These are phyloP conservation scores for Eremothecium cymbalariae DNA, from an alignment of 1,139 yeast genomes.

Conservation along the genomic window DNA sequence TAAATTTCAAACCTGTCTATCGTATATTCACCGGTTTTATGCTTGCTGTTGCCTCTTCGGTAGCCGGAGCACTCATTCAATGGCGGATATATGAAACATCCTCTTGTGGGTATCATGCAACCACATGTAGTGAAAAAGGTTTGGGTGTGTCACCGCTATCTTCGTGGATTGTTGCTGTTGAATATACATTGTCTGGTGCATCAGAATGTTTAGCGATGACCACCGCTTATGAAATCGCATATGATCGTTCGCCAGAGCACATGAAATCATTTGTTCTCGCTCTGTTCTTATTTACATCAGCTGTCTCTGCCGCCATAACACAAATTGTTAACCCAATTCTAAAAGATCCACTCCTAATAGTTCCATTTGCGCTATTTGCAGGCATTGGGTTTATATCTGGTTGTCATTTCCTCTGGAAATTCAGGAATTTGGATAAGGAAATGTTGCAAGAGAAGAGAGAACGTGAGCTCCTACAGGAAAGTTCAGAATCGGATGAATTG, in stretches of 20 bases:
- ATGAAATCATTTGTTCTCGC: constrained; percentile 68
- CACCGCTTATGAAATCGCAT: constrained; percentile 64
- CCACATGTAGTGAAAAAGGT: constrained; percentile 31
- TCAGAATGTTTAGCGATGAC: constrained; percentile 64
- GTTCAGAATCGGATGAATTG: no score
- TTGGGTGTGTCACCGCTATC: constrained; percentile 44
- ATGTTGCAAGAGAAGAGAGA: constrained; percentile 42
- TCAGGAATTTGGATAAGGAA: constrained; percentile 45
- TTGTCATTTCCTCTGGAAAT: constrained; percentile 38
- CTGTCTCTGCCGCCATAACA: constrained; percentile 51
- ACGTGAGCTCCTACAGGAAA: constrained; percentile 23
- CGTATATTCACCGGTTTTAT: constrained; percentile 71
- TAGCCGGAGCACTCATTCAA: constrained; percentile 76
- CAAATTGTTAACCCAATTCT: constrained; percentile 50
- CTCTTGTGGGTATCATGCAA: constrained; percentile 66
- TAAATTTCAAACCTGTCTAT: constrained; percentile 60
- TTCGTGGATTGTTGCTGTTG: constrained; percentile 48
- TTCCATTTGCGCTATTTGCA: constrained; percentile 48
- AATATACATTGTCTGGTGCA: constrained; percentile 50
- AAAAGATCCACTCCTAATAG: constrained; percentile 46
- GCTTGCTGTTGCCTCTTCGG: constrained; percentile 62
- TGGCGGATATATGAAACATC: constrained; percentile 62
- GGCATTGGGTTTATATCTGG: constrained; percentile 41
- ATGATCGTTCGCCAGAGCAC: constrained; percentile 56
- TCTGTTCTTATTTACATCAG: constrained; percentile 51